phyloP scores from a whole-genome alignment of 257 asterid species.

The Solanum paucissectum region DNA sequence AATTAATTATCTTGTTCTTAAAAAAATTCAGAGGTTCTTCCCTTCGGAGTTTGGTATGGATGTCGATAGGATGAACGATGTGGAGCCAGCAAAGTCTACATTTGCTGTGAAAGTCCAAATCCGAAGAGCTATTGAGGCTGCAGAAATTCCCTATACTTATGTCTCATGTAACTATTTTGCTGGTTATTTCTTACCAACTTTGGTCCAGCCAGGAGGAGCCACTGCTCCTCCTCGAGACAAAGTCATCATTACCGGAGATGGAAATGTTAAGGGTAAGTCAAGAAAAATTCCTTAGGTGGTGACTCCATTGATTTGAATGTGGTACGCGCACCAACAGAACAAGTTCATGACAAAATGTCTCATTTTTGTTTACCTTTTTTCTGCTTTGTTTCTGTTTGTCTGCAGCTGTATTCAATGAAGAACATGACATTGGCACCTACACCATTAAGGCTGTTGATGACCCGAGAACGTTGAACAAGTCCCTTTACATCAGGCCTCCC shows the following conservation, averaged over 20 bases:
- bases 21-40: slow-evolving; percentile 43
- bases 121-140: slow-evolving; percentile 46
- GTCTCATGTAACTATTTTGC: slow-evolving; percentile 41
- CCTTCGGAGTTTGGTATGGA: slow-evolving; percentile 79
- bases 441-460: slow-evolving; percentile 62
- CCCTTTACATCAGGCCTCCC: slow-evolving; percentile 45
- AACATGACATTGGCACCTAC: slow-evolving; percentile 45
- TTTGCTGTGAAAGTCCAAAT: slow-evolving; percentile 23
- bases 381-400: background rate
- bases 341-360: background rate
- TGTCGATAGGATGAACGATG: slow-evolving; percentile 43
- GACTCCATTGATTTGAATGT: background rate
- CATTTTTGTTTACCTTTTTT: background rate
- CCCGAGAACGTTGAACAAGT: slow-evolving; percentile 59
- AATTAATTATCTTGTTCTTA: background rate
- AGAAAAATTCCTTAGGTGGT: background rate
- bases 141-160: slow-evolving; percentile 49
- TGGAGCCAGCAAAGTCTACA: slow-evolving; percentile 40
- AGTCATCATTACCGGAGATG: slow-evolving; percentile 51
- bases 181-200: slow-evolving; percentile 39
- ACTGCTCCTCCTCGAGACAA: slow-evolving; percentile 30
- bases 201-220: slow-evolving; percentile 29
- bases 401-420: slow-evolving; percentile 58
- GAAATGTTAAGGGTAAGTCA: slow-evolving; percentile 46
- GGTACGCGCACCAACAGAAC: background rate